phyloP scores from a whole-genome alignment of 306 rosid genomes.

The Vigna reflexopilosa region DNA sequence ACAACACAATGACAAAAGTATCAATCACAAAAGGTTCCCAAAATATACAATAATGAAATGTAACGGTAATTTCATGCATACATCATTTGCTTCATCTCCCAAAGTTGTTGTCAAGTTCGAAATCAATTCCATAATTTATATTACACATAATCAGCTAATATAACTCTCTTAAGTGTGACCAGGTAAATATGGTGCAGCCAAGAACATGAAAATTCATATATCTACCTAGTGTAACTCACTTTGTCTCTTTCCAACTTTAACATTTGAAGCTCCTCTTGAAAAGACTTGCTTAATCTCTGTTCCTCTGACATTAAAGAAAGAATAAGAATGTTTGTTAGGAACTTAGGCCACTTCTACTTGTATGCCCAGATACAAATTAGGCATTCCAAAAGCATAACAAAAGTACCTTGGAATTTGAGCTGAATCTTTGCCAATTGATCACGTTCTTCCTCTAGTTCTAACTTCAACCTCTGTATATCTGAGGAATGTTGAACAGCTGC shows the following conservation, averaged over 20 bases:
- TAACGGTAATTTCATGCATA: neutral
- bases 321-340: constrained; percentile 15
- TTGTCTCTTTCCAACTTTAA: constrained; percentile 59
- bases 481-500: constrained; percentile 50
- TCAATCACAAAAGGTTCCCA: constrained; percentile 15
- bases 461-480: constrained; percentile 60
- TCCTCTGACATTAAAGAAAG: constrained; percentile 59
- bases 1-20: constrained; percentile 7
- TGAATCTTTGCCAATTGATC: constrained; percentile 51
- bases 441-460: constrained; percentile 63
- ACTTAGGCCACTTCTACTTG: constrained; percentile 13
- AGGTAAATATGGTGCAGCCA: constrained; percentile 1
- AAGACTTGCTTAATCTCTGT: constrained; percentile 60
- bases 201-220: constrained; percentile 25
- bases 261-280: constrained; percentile 67
- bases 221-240: constrained; percentile 56
- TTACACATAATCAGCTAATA: neutral
- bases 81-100: neutral
- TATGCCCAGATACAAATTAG: neutral
- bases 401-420: constrained; percentile 58
- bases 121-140: neutral
- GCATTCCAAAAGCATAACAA: constrained; percentile 27
- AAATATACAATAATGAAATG: constrained; percentile 18
- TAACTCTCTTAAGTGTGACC: neutral
- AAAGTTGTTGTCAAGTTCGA: constrained; percentile 17